A percentile compares a stretch with the other conserved stretches of the same genome.
Evolutionary conservation across 306 rosid species (phyloP).

Genomic region (Echinosophora koreensis): DNA sequence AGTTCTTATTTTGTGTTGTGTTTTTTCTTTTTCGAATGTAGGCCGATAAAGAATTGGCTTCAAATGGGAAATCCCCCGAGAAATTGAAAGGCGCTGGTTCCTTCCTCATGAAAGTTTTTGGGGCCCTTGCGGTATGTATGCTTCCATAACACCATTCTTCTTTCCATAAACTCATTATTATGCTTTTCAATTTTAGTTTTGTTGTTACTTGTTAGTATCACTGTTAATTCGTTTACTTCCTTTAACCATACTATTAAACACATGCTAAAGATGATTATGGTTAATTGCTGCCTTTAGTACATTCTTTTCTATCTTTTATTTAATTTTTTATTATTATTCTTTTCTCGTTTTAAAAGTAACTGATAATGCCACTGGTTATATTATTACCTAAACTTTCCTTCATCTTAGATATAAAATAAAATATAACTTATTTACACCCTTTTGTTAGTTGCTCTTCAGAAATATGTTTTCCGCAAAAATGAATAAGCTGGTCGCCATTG

Average conservation of each 20-base stretch:
- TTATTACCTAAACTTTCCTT: neutral
- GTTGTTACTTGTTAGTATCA: neutral
- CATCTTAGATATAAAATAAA: neutral
- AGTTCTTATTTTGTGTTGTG: slow-evolving; percentile 18
- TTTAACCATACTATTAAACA: neutral
- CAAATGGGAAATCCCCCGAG: slow-evolving; percentile 86
- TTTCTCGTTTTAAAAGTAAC: neutral
- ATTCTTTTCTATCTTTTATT: neutral
- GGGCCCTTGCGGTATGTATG: slow-evolving; percentile 85
- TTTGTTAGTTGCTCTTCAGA: neutral
- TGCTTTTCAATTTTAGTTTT: slow-evolving; percentile 6
- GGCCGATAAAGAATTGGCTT: slow-evolving; percentile 87
- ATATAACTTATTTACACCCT: neutral
- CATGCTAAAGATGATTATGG: neutral
- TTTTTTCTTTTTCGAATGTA: slow-evolving; percentile 26
- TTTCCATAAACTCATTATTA: neutral
- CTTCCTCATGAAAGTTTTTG: slow-evolving; percentile 95
- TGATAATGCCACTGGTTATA: neutral
- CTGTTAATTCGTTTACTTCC: neutral
- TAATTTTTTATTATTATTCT: neutral
- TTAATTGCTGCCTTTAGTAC: neutral
- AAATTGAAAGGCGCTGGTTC: slow-evolving; percentile 98
- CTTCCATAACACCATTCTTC: slow-evolving; percentile 1
- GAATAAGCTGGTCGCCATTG: neutral
- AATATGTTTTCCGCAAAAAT: neutral